phyloP scores from a whole-genome alignment of 495 filamentous ascomycete species.

The Poronia punctata region DNA sequence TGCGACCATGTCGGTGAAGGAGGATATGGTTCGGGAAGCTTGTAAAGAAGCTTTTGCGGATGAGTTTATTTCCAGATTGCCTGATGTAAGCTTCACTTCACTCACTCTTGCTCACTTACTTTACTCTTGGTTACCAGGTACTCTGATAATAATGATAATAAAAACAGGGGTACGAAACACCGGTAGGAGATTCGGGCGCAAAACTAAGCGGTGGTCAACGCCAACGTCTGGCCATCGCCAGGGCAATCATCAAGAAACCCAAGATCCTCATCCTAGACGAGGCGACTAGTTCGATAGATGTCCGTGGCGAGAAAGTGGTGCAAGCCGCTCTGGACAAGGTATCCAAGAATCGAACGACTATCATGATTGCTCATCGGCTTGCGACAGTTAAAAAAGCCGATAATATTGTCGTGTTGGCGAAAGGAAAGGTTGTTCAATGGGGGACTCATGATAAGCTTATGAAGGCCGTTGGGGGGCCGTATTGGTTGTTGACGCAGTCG shows the following conservation, averaged over 20 bases:
- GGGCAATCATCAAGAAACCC: slow-evolving; percentile 68
- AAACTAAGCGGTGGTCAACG: slow-evolving; percentile 58
- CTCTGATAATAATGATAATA: slow-evolving; percentile 5
- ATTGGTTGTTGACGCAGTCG: slow-evolving; percentile 45
- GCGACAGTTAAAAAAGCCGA: slow-evolving; percentile 57
- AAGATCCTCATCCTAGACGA: slow-evolving; percentile 81
- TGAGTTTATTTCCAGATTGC: slow-evolving; percentile 53
- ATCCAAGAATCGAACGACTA: slow-evolving; percentile 50
- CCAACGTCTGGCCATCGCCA: slow-evolving; percentile 61
- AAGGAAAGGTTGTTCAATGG: slow-evolving; percentile 56
- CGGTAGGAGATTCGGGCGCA: slow-evolving; percentile 51
- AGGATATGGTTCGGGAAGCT: slow-evolving; percentile 48
- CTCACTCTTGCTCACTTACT: not conserved
- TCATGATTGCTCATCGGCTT: slow-evolving; percentile 56
- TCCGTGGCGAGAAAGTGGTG: slow-evolving; percentile 50
- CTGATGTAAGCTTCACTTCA: slow-evolving; percentile 46
- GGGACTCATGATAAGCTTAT: slow-evolving; percentile 65
- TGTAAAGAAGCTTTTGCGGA: slow-evolving; percentile 56
- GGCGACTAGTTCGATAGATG: slow-evolving; percentile 62
- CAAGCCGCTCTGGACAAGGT: slow-evolving; percentile 49
- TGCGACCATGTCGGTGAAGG: slow-evolving; percentile 42
- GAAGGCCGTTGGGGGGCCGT: slow-evolving; percentile 47
- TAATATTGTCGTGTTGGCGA: slow-evolving; percentile 54
- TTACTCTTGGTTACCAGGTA: not conserved
- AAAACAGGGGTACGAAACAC: slow-evolving; percentile 57